Evolutionary conservation across 1,139 yeast genomes (phyloP), one percentile per base, ranked within the genome.

Genomic region (Pichia sp.): DNA sequence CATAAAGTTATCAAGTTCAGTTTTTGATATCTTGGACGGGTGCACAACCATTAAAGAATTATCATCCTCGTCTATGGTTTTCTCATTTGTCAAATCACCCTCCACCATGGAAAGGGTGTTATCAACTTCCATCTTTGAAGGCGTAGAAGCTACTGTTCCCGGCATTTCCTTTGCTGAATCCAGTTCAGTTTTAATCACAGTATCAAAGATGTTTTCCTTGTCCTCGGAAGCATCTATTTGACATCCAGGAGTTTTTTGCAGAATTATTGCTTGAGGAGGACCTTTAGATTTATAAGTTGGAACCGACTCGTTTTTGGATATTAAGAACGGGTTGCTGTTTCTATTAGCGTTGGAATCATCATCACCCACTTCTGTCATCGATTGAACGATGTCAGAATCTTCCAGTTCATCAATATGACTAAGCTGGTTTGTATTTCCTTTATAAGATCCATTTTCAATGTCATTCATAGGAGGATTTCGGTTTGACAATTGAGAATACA

Each of bases 171-270:
- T 47, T 15, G 51, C 16, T 15, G 40, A 10, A n/a, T 49, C 50
- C 13, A 49, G n/a, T 10, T 41, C 45, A 11, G 45, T 11, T 5
- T 54, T 50, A 11, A 43, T 19, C 23, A 43, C 52, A 34, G 31
- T 23, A 49, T 54, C 60, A 36, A 57, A 62, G 10, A 65, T 59
- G 49, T 66, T 65, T 52, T 67, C 69, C 45, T 67, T 67, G 51
- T 67, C 64, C 16, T 64, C 70, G 10, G 55, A 49, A 8, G 53
- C 45, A 13, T 40, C 31, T 2, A 31, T 11, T 5, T 49, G 30
- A 41, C 40, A 16, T 13, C n/a, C 47, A n/a, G 59, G 54, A 11
- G 57, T 51, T 41, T 49, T 41, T 41, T 54, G 53, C 2, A 32
- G 15, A 16, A 34, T 8, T 31, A 56, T 56, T n/a, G 57, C 54